phyloP scores from a whole-genome alignment of 2,329 filamentous ascomycete genomes.

The Eutypella sp. region DNA sequence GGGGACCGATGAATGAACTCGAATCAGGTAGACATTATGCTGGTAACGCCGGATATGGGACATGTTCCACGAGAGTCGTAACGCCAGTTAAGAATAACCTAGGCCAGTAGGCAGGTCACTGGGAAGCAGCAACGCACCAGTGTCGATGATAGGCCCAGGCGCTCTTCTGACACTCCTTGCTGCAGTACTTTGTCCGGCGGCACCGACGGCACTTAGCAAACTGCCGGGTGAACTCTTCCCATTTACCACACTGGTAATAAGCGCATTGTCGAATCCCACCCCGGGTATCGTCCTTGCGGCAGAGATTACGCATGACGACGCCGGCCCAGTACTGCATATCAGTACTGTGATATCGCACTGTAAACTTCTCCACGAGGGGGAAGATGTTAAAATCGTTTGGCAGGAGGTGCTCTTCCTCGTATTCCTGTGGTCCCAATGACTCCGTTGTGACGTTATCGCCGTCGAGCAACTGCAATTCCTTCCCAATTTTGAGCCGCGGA shows the following conservation, averaged over 20 bases:
- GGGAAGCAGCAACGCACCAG: conserved; percentile 81
- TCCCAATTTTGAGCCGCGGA: conserved; percentile 82
- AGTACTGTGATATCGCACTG: conserved; percentile 86
- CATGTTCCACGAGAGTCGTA: conserved; percentile 15
- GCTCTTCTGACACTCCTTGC: conserved; percentile 98
- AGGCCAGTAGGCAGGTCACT: too few species aligned
- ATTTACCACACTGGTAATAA: conserved; percentile 96
- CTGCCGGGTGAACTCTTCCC: conserved; percentile 94
- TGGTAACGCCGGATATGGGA: conserved; percentile 26
- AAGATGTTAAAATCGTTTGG: conserved; percentile 98
- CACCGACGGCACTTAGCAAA: conserved; percentile 98
- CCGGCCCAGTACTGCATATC: conserved; percentile 99
- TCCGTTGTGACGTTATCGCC: conserved; percentile 50
- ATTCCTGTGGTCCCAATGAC: conserved; percentile 45
- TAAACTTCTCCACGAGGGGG: conserved; percentile 96
- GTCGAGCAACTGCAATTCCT: conserved; percentile 76
- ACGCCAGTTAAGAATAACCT: conserved; percentile 5
- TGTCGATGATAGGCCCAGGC: conserved; percentile 98
- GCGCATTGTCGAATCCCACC: conserved; percentile 96
- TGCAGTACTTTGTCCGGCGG: conserved; percentile 96
- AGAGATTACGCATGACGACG: conserved; percentile 97
- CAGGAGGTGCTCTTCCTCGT: conserved; percentile 81
- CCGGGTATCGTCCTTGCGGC: conserved; percentile 91
- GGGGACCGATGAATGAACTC: conserved; percentile 28
- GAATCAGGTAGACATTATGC: conserved; percentile 32